Base-by-base conservation (phyloP, 2,329 filamentous ascomycete genomes). In the Camptophora hylomeconis region DNA sequence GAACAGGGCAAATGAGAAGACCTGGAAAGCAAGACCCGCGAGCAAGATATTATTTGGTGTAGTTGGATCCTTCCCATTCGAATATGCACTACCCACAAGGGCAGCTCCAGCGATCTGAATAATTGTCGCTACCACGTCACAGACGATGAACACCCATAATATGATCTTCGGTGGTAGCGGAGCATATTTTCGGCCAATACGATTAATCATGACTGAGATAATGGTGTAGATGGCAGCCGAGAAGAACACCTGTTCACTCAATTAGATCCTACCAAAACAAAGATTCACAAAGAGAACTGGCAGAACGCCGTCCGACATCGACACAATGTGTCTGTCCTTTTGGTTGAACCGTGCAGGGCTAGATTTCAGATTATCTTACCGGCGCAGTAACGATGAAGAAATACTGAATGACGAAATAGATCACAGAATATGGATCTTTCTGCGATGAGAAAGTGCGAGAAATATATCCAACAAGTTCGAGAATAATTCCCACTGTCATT, bases 371-470 rank as follows among this genome's bases (percentile, higher is more conserved):
- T n/a, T n/a, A n/a, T n/a, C n/a, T 67, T 20, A 72, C 68, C 2
- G 68, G 68, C 0, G 67, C 67, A 0, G 65, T 63, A 36, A 72
- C 67, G 46, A 72, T 69, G 54, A 69, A 69, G 54, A 72, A 72
- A 52, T 71, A 72, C 43, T 69, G 65, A 24, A 68, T 49, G 20
- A 72, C 64, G 39, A 72, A 72, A 52, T 61, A 71, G 20, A 61
- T 49, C 10, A 70, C 54, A 35, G 60, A 53, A 45, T 70, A 71
- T 0, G 67, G 67, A 36, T 69, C 56, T 24, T 58, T 50, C 38
- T 59, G 55, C 15, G 61, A 54, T 1, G 60, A 63, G n/a, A 67
- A 54, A 2, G 53, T 50, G 6, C 64, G 58, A 27, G 61, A 59
- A 29, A 60, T 44, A 40, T 69, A 69, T 21, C 64, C 65, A 16